A percentile compares a stretch with the other conserved stretches of the same genome.
Evolutionary conservation across 495 filamentous ascomycete genomes (phyloP).

Genomic region (Neurospora sp.): DNA sequence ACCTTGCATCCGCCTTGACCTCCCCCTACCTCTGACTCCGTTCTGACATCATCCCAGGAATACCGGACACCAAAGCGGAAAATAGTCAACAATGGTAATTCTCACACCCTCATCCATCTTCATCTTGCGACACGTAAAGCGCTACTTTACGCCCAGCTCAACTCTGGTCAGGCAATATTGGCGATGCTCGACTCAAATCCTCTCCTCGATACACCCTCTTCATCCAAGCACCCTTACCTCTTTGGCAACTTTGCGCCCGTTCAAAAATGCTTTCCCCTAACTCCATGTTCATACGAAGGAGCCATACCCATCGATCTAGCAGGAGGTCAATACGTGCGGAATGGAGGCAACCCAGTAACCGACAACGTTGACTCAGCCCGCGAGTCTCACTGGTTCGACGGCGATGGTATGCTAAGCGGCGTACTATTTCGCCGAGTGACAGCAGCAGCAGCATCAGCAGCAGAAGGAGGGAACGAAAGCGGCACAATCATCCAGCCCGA

Average conservation of each 20-base stretch:
- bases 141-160: neutral
- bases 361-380: conserved; percentile 46
- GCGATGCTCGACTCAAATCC: neutral
- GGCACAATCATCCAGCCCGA: conserved; percentile 34
- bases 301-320: conserved; percentile 47
- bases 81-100: neutral
- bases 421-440: conserved; percentile 40
- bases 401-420: conserved; percentile 60
- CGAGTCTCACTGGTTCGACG: conserved; percentile 59
- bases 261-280: conserved; percentile 34
- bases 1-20: neutral
- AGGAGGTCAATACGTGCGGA: conserved; percentile 58
- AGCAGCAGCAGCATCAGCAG: neutral
- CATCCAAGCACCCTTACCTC: conserved; percentile 28
- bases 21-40: neutral
- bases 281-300: conserved; percentile 42
- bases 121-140: neutral
- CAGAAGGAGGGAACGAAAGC: neutral
- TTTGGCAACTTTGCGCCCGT: conserved; percentile 57
- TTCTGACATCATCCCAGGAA: neutral
- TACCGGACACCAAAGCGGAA: neutral
- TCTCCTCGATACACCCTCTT: neutral
- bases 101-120: neutral
- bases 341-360: conserved; percentile 56
- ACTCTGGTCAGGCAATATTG: neutral